Percentiles rank a stretch among this genome's conserved stretches.
Conservation (phyloP, 2,329 filamentous ascomycete genomes). For the Aspergillus costaricaensis region DNA sequence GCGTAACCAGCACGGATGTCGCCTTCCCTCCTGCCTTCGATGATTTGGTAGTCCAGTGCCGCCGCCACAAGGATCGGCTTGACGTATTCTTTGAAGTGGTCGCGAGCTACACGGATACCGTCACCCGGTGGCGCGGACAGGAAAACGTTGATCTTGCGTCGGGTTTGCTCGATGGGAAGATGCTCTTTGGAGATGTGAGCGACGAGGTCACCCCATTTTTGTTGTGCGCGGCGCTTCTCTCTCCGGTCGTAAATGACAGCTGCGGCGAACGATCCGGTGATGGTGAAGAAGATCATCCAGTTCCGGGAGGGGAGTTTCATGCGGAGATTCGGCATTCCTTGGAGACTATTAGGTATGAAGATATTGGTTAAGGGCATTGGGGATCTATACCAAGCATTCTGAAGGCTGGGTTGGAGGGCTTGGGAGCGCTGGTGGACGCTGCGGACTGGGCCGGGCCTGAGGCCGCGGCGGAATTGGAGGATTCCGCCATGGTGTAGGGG, state of each 20-base stretch:
- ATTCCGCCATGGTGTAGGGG: constrained; percentile 38
- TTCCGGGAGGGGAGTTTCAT: constrained; percentile 89
- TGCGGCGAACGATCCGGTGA: constrained; percentile 74
- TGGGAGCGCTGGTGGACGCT: constrained; percentile 24
- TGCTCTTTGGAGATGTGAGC: constrained; percentile 79
- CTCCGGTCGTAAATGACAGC: constrained; percentile 90
- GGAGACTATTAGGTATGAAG: not conserved
- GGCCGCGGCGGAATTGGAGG: constrained; percentile 37
- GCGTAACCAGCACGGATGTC: constrained; percentile 85
- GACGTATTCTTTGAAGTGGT: constrained; percentile 94
- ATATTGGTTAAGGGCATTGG: not conserved
- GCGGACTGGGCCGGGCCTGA: constrained; percentile 40
- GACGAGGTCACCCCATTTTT: constrained; percentile 84
- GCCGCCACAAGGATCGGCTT: constrained; percentile 90
- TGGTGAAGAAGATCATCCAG: constrained; percentile 91
- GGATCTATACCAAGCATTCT: constrained; percentile 63
- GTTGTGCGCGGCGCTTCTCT: constrained; percentile 80
- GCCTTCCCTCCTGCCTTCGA: constrained; percentile 90
- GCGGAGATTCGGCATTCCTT: constrained; percentile 80
- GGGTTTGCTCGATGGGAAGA: constrained; percentile 70
- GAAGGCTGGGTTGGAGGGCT: constrained; percentile 67
- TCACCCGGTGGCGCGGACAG: constrained; percentile 85
- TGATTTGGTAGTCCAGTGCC: constrained; percentile 92
- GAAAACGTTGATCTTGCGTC: constrained; percentile 82
- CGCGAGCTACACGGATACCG: constrained; percentile 78